Conservation (phyloP, 345 rosid genomes). For the Sisymbrium irio region DNA sequence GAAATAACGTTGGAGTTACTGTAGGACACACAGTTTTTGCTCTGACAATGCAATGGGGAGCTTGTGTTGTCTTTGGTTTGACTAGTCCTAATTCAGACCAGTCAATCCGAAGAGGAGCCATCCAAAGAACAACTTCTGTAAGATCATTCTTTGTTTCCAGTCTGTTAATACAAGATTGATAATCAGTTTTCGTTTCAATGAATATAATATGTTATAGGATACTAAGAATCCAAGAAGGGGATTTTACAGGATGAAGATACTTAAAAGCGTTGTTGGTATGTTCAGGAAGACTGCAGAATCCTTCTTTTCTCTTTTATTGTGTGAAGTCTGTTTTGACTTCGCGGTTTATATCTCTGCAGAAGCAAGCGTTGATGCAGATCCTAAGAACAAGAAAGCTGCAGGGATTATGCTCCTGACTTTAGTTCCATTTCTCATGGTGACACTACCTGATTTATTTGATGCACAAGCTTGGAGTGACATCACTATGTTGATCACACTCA, state of each 20-base stretch:
- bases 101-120: slow-evolving; percentile 18
- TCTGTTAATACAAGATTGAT: neutral
- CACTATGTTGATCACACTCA: slow-evolving; percentile 29
- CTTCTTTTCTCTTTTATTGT: neutral
- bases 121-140: slow-evolving; percentile 32
- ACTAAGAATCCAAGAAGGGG: slow-evolving; percentile 33
- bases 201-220: slow-evolving; percentile 11
- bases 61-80: slow-evolving; percentile 38
- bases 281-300: neutral
- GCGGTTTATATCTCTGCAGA: slow-evolving; percentile 20
- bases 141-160: neutral
- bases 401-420: slow-evolving; percentile 38
- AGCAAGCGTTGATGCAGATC: slow-evolving; percentile 35
- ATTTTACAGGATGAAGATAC: slow-evolving; percentile 26
- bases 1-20: slow-evolving; percentile 30
- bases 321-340: neutral
- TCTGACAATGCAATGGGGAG: slow-evolving; percentile 40
- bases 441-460: slow-evolving; percentile 32
- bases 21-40: slow-evolving; percentile 34
- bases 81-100: slow-evolving; percentile 19
- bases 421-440: slow-evolving; percentile 32
- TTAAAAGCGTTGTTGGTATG: slow-evolving; percentile 26
- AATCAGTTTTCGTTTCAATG: neutral
- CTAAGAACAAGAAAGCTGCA: slow-evolving; percentile 35
- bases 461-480: slow-evolving; percentile 26